These are phyloP conservation scores for Halophytophthora polymorphica DNA, from an alignment of 352 stramenopile species.

Conservation along the genomic window DNA sequence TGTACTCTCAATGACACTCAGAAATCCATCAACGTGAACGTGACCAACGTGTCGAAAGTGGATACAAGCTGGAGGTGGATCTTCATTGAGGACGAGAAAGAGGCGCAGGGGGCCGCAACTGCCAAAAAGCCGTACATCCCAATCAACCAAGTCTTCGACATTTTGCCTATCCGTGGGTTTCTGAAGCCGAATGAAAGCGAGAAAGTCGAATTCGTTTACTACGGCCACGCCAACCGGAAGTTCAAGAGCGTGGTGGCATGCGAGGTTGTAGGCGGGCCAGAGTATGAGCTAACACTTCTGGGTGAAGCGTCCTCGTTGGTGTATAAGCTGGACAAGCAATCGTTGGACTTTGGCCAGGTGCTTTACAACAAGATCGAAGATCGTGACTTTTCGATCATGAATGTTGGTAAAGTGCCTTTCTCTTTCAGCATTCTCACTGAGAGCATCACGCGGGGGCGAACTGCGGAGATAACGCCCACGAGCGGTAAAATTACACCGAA, in stretches of 20 bases:
- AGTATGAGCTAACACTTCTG: constrained; percentile 88
- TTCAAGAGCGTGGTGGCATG: constrained; percentile 88
- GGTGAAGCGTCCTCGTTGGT: constrained; percentile 91
- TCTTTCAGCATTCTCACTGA: constrained; percentile 64
- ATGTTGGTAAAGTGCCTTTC: constrained; percentile 92
- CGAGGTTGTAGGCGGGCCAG: constrained; percentile 92
- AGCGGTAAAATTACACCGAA: constrained; percentile 84
- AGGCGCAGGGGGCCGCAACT: constrained; percentile 49
- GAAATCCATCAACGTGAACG: constrained; percentile 77
- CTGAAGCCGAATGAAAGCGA: constrained; percentile 89
- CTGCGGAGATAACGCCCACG: constrained; percentile 76
- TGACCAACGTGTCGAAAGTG: constrained; percentile 91
- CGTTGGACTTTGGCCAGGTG: constrained; percentile 92
- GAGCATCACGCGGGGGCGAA: constrained; percentile 32
- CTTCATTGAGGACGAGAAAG: constrained; percentile 93
- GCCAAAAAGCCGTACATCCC: constrained; percentile 85
- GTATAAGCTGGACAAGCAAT: constrained; percentile 89
- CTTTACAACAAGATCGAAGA: constrained; percentile 93
- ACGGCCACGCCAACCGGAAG: constrained; percentile 90
- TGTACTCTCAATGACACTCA: constrained; percentile 95
- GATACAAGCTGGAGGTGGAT: constrained; percentile 89
- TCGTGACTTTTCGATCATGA: constrained; percentile 90
- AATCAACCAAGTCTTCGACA: constrained; percentile 94
- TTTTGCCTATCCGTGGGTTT: constrained; percentile 88
- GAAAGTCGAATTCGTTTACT: constrained; percentile 93